Evolutionary conservation across 2,329 filamentous ascomycete species (phyloP), one percentile per base, ranked within the genome.

Genomic region (Xylaria sp.): DNA sequence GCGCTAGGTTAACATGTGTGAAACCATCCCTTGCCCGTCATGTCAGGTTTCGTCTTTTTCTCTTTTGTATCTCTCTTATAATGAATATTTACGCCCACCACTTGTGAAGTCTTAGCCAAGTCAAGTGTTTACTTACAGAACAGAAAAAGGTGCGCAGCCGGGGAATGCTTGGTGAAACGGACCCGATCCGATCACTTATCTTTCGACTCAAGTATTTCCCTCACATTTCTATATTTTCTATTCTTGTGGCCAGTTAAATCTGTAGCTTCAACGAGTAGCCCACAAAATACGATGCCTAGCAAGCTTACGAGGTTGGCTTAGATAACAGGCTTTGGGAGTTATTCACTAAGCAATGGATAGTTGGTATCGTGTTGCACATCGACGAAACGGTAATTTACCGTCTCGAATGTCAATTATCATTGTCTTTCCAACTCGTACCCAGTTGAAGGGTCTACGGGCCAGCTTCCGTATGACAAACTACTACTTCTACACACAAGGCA

Each of bases 401-500:
- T 36, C 55, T 61, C 41, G 4, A 52, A 60, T 56, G 58, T 69
- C 63, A 28, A 73, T 73, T 67, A 66, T 71, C 67, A 68, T 71
- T 72, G 62, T 73, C 60, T 60, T 63, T 46, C 62, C 31, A 62
- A 70, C 63, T 62, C 63, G 62, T 62, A 67, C 76, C 77, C 76
- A 73, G 77, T 79, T 79, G 77, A 79, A 79, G 73, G 72, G 70
- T 56, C 67, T 60, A 41, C 23, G 61, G 55, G 63, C 58, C 60
- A 54, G 60, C 60, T 52, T 52, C 63, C 33, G 59, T 25, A 65
- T 66, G 39, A 66, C 66, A 67, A 36, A 69, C 73, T 74, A 70
- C 75, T 74, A 76, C 72, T 74, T 72, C 73, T 77, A 75, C 74
- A 76, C 62, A 71, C 68, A 71, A 72, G 72, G 67, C 71, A 70